A percentile compares a stretch with the other conserved stretches of the same genome.
phyloP scores from a whole-genome alignment of 495 filamentous ascomycete genomes.

The Penicillium nucicola region DNA sequence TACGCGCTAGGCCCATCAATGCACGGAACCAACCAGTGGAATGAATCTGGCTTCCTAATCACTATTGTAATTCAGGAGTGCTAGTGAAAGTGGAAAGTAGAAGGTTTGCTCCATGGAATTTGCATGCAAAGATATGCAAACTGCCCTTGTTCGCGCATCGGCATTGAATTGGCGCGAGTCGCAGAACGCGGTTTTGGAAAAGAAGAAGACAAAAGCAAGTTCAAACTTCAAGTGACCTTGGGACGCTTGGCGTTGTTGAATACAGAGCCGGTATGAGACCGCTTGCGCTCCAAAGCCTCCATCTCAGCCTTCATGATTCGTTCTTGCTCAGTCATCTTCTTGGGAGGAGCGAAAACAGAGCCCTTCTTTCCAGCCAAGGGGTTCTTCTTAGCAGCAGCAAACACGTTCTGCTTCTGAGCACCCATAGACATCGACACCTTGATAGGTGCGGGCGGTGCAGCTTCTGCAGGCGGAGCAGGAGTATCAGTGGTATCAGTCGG shows the following conservation, averaged over 20 bases:
- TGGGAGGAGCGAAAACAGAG: slow-evolving; percentile 57
- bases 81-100: too few species aligned
- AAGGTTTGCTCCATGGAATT: too few species aligned
- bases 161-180: too few species aligned
- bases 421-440: slow-evolving; percentile 59
- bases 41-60: too few species aligned
- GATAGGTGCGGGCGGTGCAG: slow-evolving; percentile 24
- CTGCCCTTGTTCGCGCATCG: too few species aligned
- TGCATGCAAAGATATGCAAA: too few species aligned
- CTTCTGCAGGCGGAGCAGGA: slow-evolving; percentile 17
- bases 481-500: slow-evolving; percentile 22
- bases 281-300: slow-evolving; percentile 67
- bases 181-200: too few species aligned
- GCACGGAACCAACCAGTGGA: too few species aligned
- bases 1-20: too few species aligned
- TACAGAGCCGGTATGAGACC: slow-evolving; percentile 33
- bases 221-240: slow-evolving; percentile 23
- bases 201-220: not conserved
- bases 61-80: too few species aligned
- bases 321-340: slow-evolving; percentile 83
- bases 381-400: slow-evolving; percentile 66
- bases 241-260: slow-evolving; percentile 36
- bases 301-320: slow-evolving; percentile 85
- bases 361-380: slow-evolving; percentile 62
- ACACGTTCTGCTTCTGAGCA: slow-evolving; percentile 72